Evolutionary conservation across 768 basidiomycete species (phyloP), one percentile per base, ranked within the genome.

Genomic region (Erythrobasidium yunnanense): DNA sequence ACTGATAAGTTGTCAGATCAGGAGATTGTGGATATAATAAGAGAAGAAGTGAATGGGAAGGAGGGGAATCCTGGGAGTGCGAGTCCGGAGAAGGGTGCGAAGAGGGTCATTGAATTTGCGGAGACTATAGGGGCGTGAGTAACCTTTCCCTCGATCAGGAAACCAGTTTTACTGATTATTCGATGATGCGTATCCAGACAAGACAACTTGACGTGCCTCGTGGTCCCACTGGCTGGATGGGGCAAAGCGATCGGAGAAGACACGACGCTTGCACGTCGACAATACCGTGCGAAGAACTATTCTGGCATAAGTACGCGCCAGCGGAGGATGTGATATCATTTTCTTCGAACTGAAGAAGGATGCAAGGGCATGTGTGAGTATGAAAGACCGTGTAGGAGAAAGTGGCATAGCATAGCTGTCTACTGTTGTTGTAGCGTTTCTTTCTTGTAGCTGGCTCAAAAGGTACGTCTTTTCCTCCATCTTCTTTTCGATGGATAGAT

Each of bases 201-300:
- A 68, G 95, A 99, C 74, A 99, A 99, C 74, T 84, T 86, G 42
- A 95, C 90, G 1, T 87, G 83, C 8, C 81, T 99, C 45, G 88
- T 97, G 15, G 82, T 96, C 7, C 95, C 95, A 4, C 81, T 97
- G 6, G 83, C 86, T 6, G 92, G 93, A 18, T 99, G 95, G 93
- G 88, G 87, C 2, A 82, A 84, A 68, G 80, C 87, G 1, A 80
- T 78, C 23, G 93, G 90, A 0, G 82, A 83, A 23, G 93, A 97
- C 73, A 80, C 80, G 67, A 95, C 91, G 0, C 84, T 83, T 69
- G 86, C 85, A 34, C 78, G 95, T 63, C 80, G 93, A 56, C 85
- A 90, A 73, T 95, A 90, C 74, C 78, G 90, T 72, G 79, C 71
- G 46, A 38, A 46, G 60, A 70, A 72, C 22, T 75, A 76, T 66